Evolutionary conservation across 2,329 filamentous ascomycete species (phyloP).

Genomic region (Cercospora sojina): DNA sequence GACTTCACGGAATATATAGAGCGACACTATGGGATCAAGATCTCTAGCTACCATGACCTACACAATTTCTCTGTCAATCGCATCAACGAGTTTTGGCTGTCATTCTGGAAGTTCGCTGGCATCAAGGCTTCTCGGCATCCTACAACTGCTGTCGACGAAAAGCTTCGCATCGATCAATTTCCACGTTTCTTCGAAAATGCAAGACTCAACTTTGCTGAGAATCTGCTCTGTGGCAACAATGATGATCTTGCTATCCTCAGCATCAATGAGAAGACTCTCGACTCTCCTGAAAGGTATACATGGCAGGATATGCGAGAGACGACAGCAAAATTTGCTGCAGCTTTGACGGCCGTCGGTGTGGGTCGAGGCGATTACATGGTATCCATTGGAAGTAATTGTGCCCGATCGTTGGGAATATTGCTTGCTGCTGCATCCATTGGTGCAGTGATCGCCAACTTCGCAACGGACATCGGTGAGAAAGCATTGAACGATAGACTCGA

Average conservation of each 20-base stretch:
- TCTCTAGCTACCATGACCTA: slow-evolving; percentile 14
- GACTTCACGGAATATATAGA: slow-evolving; percentile 15
- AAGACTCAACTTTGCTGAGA: slow-evolving; percentile 18
- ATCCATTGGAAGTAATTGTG: neutral
- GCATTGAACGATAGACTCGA: slow-evolving; percentile 17
- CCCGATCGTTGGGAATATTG: neutral
- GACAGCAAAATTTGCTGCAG: neutral
- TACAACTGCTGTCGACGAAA: slow-evolving; percentile 4
- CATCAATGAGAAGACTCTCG: neutral
- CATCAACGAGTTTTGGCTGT: slow-evolving; percentile 23
- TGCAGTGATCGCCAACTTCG: slow-evolving; percentile 17
- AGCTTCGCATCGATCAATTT: slow-evolving; percentile 12
- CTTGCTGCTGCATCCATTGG: neutral
- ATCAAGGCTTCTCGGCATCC: slow-evolving; percentile 17
- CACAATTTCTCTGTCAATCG: slow-evolving; percentile 20
- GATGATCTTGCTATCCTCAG: slow-evolving; percentile 5
- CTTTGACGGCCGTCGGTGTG: neutral
- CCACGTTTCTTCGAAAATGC: slow-evolving; percentile 18
- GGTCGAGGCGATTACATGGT: neutral
- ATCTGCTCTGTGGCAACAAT: slow-evolving; percentile 18
- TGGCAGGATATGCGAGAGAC: neutral
- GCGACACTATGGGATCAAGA: neutral
- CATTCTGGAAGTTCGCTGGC: slow-evolving; percentile 18
- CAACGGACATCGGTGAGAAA: slow-evolving; percentile 19
- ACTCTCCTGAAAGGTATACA: neutral